Evolutionary conservation across 495 filamentous ascomycete species (phyloP), one percentile per base, ranked within the genome.

Genomic region (Xylaria scruposa): DNA sequence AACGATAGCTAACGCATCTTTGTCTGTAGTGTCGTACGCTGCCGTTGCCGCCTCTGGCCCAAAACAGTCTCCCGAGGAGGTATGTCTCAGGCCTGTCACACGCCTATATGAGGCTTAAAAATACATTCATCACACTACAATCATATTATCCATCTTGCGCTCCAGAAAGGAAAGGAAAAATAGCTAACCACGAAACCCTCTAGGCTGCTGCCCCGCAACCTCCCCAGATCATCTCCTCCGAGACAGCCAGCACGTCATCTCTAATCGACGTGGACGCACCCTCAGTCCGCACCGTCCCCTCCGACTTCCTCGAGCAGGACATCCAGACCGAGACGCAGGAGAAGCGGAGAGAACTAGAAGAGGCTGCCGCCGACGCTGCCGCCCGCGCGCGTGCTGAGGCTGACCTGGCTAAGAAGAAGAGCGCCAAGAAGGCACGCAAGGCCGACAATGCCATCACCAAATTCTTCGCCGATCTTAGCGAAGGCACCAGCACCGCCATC

Each of bases 251-350:
- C 71, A 80, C 83, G 17, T 81, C 87, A 13, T 92, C 89, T 42
- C 86, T 95, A 56, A 83, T 94, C 78, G 92, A 95, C 79, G 91
- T 95, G 73, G 92, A 95, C 83, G 84, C 86, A 2, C 91, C 91
- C 15, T 91, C 92, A 63, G 86, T 95, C 63, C 86, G 84, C 74
- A 87, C 89, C 21, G 92, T 94, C 0, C 90, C 91, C 21, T 85
- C 92, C 5, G 85, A 91, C 75, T 94, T 88, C 79, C 78, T 85
- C 63, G 79, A 90, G 68, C 87, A 91, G 70, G 86, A 88, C 15
- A 78, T 94, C 67, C 81, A 94, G 81, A 94, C 92, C 17, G 89
- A 89, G 73, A 94, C 91, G 12, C 92, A 94, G 80, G 91, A 91
- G 21, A 84, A 76, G 54, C 61, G 81, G 78, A 71, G 86, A 86